Evolutionary conservation across 106 monocot genomes (phyloP), one percentile per base, ranked within the genome.

Genomic region (Apostasia shenzhenica): DNA sequence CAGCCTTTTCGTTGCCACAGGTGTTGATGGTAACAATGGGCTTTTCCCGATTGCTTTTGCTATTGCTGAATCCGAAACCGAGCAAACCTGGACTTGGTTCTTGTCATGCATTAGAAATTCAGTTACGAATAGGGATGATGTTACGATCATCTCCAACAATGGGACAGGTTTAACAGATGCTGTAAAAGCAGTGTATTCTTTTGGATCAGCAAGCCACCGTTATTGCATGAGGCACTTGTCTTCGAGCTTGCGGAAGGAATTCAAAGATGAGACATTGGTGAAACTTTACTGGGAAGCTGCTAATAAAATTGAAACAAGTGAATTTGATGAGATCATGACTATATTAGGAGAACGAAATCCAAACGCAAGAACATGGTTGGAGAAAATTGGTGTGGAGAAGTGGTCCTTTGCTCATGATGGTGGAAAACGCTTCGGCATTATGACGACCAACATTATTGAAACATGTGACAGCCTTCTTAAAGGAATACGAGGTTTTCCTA

Each of bases 41-140:
- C 50, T 70, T 1, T 70, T 46, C 26, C 58, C 70, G 8, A 2
- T 58, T 3, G 70, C 70, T 6, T 70, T 70, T 38, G 70, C 70
- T 8, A 37, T 70, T 39, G 58, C 47, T n/a, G 45, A 70, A 7
- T 45, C 47, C 0, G 46, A 59, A 47, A 48, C 41, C 26, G 57
- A 40, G 43, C 45, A 14, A 14, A 46, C 58, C 2, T 70, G 58
- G 70, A 39, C 14, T 2, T 70, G 70, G 40, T 70, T 70, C 48
- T 46, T 69, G 55, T 11, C 43, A 61, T 61, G 61, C 43, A 61
- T 61, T 3, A 42, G 43, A 13, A 11, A 43, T 4, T 61, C 3
- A 1, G 43, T 61, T 43, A 61, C 61, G 1, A 11, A 44, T 61
- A 61, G 43, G 44, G 61, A 13, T 42, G 61, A 61, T 61, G 4